Evolutionary conservation across 2,329 filamentous ascomycete species (phyloP).

Genomic region (Trichoderma brevicompactum): DNA sequence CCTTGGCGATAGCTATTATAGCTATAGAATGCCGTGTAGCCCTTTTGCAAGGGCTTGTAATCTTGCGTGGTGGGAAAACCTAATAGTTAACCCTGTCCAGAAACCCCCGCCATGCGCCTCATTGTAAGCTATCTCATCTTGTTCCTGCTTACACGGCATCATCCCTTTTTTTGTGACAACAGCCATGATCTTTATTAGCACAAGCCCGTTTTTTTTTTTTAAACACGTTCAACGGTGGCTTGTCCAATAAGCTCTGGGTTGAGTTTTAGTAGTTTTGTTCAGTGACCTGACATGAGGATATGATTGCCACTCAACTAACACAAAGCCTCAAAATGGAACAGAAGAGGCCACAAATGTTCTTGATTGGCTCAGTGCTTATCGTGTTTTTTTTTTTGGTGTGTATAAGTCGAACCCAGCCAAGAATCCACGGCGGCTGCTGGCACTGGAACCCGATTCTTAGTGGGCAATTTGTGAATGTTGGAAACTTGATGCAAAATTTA

Average conservation of each 20-base stretch:
- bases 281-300: not conserved
- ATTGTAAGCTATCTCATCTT: conserved; percentile 8
- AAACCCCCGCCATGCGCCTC: not conserved
- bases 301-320: not conserved
- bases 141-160: not conserved
- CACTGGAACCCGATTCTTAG: too few species aligned
- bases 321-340: not conserved
- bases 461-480: too few species aligned
- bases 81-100: too few species aligned
- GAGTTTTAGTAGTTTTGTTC: not conserved
- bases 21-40: too few species aligned
- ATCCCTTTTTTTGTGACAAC: not conserved
- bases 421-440: not conserved
- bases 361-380: not conserved
- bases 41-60: too few species aligned
- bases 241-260: not conserved
- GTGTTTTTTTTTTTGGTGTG: not conserved
- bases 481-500: too few species aligned
- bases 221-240: not conserved
- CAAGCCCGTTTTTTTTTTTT: not conserved
- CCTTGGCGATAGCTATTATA: too few species aligned
- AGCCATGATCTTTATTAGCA: not conserved
- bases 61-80: too few species aligned
- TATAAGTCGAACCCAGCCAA: not conserved
- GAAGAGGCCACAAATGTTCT: not conserved